Conservation (phyloP, 2,329 filamentous ascomycete species). For the Epichloe coenophiala region DNA sequence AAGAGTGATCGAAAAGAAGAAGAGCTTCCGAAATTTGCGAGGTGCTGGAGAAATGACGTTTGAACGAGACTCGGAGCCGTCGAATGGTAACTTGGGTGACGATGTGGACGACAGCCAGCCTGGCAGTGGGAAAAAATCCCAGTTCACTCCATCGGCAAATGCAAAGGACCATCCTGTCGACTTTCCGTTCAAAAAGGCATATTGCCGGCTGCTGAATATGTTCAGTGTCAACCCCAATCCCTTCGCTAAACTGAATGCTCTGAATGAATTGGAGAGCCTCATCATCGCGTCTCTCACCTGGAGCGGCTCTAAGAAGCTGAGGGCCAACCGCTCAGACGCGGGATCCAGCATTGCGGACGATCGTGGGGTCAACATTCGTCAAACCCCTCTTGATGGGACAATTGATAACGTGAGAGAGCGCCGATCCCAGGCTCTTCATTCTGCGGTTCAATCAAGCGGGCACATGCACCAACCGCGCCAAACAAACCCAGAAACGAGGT, state of each 20-base stretch:
- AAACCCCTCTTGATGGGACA: conserved; percentile 46
- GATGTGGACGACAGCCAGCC: conserved; percentile 17
- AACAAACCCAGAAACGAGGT: conserved; percentile 35
- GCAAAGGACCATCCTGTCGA: conserved; percentile 22
- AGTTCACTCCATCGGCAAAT: neutral
- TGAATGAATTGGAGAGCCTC: conserved; percentile 72
- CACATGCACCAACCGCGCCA: conserved; percentile 21
- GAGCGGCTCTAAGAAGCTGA: conserved; percentile 19
- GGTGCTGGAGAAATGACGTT: conserved; percentile 28
- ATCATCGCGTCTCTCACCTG: conserved; percentile 56
- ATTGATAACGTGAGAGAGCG: conserved; percentile 59
- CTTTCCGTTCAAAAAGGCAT: conserved; percentile 72
- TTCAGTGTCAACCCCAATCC: conserved; percentile 87
- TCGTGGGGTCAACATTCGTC: conserved; percentile 20
- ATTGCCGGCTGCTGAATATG: conserved; percentile 65
- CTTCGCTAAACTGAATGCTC: conserved; percentile 66
- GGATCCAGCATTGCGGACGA: conserved; percentile 21
- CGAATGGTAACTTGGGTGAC: conserved; percentile 25
- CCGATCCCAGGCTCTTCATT: conserved; percentile 37
- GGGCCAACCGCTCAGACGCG: conserved; percentile 24
- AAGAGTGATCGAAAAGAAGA: conserved; percentile 48
- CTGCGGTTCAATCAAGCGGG: conserved; percentile 14
- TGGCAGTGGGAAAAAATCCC: conserved; percentile 7
- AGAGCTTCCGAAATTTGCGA: conserved; percentile 53
- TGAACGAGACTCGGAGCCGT: conserved; percentile 25